phyloP scores from a whole-genome alignment of 192 early-diverging fungal genomes.

The Entophlyctis luteolus region DNA sequence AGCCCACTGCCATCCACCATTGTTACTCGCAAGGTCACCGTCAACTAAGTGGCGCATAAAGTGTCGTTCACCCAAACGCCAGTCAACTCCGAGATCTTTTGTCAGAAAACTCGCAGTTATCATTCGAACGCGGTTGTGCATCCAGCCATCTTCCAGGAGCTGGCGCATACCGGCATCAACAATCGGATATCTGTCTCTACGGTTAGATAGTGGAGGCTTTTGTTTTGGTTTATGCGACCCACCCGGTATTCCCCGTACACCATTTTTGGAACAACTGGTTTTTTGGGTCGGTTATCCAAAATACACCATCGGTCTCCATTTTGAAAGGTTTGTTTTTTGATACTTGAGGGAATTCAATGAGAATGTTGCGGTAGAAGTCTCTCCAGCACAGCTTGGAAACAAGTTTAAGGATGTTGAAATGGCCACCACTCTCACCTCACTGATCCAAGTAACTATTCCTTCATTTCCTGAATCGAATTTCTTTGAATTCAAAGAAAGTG shows the following conservation, averaged over 20 bases:
- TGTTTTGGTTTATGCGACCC: no score
- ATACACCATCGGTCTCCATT: slow-evolving; percentile 42
- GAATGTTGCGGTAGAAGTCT: slow-evolving; percentile 62
- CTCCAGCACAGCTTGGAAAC: slow-evolving; percentile 51
- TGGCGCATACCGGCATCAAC: slow-evolving; percentile 55
- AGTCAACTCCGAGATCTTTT: slow-evolving; percentile 56
- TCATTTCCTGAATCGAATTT: slow-evolving; percentile 49
- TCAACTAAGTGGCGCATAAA: slow-evolving; percentile 65
- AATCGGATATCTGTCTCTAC: no score
- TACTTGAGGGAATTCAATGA: slow-evolving; percentile 55
- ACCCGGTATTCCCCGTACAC: slow-evolving; percentile 64
- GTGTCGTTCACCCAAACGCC: slow-evolving; percentile 66
- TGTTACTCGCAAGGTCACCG: slow-evolving; percentile 65
- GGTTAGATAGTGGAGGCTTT: no score
- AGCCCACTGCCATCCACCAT: slow-evolving; percentile 69
- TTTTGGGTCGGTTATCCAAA: slow-evolving; percentile 50
- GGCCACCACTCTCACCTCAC: slow-evolving; percentile 45
- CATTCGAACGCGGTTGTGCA: slow-evolving; percentile 66
- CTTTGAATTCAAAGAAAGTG: slow-evolving; percentile 40
- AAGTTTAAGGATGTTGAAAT: slow-evolving; percentile 36
- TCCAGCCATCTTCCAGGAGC: slow-evolving; percentile 53
- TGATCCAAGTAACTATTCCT: slow-evolving; percentile 56
- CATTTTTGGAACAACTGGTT: slow-evolving; percentile 43
- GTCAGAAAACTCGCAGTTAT: slow-evolving; percentile 49
- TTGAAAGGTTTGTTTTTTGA: slow-evolving; percentile 59